Evolutionary conservation across 768 basidiomycete species (phyloP), one percentile per base, ranked within the genome.

Genomic region (Neoboletus magnificus): DNA sequence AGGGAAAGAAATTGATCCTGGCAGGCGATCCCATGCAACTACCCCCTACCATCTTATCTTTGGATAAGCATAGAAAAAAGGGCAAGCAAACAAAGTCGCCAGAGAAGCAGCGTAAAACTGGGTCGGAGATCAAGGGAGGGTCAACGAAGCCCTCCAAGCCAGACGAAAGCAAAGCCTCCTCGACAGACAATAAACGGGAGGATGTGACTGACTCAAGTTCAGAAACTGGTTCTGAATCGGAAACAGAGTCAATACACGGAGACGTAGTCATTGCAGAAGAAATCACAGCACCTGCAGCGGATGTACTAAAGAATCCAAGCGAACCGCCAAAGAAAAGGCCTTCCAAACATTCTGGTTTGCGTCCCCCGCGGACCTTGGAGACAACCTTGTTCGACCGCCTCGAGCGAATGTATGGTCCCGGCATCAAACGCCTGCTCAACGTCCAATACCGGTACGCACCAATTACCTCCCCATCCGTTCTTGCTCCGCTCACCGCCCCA

Each of bases 21-120:
- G 95, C 95, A 1, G 96, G 96, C 0, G 96, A 98, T 71, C 95
- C 94, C 2, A 88, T 93, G 79, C 96, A 98, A 75, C 79, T 99
- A 4, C 94, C 94, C 0, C 96, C 96, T 0, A 99, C 96, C 0
- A 84, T 98, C 45, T 76, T 96, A 29, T 91, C 92, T 5, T 63
- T 82, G 9, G 74, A 83, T 55, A 73, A 74, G 29, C 70, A 74
- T n/a, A 71, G 67, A 41, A 76, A 72, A 53, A 71, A 71, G 35
- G 62, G 18, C 1, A 51, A 59, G 18, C 49, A 37, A 23, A 30
- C 8, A 29, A 61, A 62, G 35, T 13, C 22, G 8, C 29, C 46
- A 7, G 43, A 52, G 46, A 47, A 42, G 22, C 48, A 29, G 22
- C 23, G 5, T 6, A 56, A 59, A 37, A 30, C 47, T 29, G 22